A percentile compares a stretch with the other conserved stretches of the same genome.
Conservation (phyloP, 306 rosid species). For the Lupinus albus region DNA sequence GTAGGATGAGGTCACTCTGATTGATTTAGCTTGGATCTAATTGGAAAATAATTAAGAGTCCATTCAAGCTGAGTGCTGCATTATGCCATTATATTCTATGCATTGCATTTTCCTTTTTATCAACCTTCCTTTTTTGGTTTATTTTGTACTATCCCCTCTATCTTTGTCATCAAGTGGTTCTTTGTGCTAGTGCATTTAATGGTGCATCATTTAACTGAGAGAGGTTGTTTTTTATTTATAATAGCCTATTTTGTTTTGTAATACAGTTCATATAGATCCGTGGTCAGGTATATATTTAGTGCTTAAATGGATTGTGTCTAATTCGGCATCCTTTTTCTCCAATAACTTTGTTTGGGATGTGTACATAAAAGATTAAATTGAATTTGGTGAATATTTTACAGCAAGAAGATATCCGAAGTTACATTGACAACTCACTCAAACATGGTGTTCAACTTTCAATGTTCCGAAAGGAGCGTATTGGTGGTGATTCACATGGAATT, state of each 20-base stretch:
- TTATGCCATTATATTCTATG: conserved; percentile 16
- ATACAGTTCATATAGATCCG: conserved; percentile 16
- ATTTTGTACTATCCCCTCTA: not conserved
- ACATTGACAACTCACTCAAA: conserved; percentile 82
- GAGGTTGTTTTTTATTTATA: not conserved
- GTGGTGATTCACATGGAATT: conserved; percentile 87
- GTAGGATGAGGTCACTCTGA: conserved; percentile 15
- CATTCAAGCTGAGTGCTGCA: conserved; percentile 29
- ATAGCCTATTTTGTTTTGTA: conserved; percentile 9
- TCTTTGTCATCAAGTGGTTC: conserved; percentile 1
- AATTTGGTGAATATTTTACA: conserved; percentile 55
- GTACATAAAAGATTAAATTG: conserved; percentile 29
- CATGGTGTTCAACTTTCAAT: conserved; percentile 79
- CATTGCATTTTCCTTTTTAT: conserved; percentile 17
- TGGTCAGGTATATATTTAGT: conserved; percentile 15
- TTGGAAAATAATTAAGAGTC: conserved; percentile 24
- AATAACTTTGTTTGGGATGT: conserved; percentile 12
- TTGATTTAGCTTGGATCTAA: conserved; percentile 30
- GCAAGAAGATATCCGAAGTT: conserved; percentile 93
- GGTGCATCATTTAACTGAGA: conserved; percentile 1
- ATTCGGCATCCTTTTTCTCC: not conserved
- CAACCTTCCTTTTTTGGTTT: conserved; percentile 3
- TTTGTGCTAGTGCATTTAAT: conserved; percentile 29
- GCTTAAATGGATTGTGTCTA: conserved; percentile 19
- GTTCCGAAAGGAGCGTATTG: conserved; percentile 91